Percentiles rank a stretch among this genome's conserved stretches.
phyloP scores from a whole-genome alignment of 805 yeast genomes.

The Candida anglica region DNA sequence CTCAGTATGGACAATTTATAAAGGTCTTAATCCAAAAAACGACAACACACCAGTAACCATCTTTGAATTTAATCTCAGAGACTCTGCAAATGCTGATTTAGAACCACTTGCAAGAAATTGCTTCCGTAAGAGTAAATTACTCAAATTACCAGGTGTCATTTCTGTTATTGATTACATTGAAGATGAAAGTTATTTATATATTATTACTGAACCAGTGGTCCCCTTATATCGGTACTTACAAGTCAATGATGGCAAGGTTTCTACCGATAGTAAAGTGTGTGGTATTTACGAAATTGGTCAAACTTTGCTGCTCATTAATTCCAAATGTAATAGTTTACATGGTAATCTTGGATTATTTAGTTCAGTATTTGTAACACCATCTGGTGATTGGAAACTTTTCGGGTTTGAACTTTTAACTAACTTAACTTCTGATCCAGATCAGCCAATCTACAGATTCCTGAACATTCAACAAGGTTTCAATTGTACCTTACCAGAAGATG shows the following conservation, averaged over 20 bases:
- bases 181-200: conserved; percentile 50
- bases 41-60: conserved; percentile 53
- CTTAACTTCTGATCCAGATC: conserved; percentile 42
- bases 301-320: conserved; percentile 55
- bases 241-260: conserved; percentile 17
- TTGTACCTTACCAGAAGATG: conserved; percentile 48
- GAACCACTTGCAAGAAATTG: conserved; percentile 33
- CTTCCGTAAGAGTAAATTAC: conserved; percentile 45
- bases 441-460: conserved; percentile 37
- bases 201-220: conserved; percentile 63
- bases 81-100: conserved; percentile 25
- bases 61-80: conserved; percentile 56
- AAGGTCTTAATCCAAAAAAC: conserved; percentile 53
- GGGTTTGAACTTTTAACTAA: conserved; percentile 71
- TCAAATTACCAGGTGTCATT: conserved; percentile 69
- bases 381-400: conserved; percentile 81
- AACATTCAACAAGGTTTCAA: conserved; percentile 17
- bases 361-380: conserved; percentile 57
- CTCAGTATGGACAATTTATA: conserved; percentile 60
- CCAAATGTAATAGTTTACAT: conserved; percentile 55
- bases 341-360: conserved; percentile 52
- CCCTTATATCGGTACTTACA: conserved; percentile 45
- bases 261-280: conserved; percentile 38
- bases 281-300: conserved; percentile 56
- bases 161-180: conserved; percentile 61